These are phyloP conservation scores for Tetrapisispora arboricola DNA, from an alignment of 805 yeast species.

Conservation along the genomic window DNA sequence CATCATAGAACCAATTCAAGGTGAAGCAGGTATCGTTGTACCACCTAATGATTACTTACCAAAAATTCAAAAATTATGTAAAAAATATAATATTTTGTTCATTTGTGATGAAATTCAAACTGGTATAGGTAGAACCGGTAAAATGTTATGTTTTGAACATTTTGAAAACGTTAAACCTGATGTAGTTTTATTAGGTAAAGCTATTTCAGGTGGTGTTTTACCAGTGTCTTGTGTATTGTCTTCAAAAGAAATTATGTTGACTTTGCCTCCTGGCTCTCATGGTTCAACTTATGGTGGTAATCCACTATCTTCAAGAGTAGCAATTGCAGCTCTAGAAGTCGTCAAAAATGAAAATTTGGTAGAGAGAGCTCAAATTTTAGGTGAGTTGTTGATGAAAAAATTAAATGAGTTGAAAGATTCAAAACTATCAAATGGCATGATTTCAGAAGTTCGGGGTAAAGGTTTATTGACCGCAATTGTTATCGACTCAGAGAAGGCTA, in stretches of 20 bases:
- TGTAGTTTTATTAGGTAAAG: slow-evolving; percentile 82
- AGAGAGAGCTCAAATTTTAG: slow-evolving; percentile 64
- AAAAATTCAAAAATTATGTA: slow-evolving; percentile 63
- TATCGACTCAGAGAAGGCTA: slow-evolving; percentile 71
- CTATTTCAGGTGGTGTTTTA: slow-evolving; percentile 87
- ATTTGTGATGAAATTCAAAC: slow-evolving; percentile 97
- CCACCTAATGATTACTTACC: slow-evolving; percentile 77
- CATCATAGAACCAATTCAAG: slow-evolving; percentile 91
- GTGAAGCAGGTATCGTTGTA: slow-evolving; percentile 96
- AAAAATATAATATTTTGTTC: slow-evolving; percentile 72
- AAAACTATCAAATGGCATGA: slow-evolving; percentile 40
- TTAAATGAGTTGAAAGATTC: slow-evolving; percentile 40
- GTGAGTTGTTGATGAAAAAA: slow-evolving; percentile 55
- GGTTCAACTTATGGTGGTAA: slow-evolving; percentile 98
- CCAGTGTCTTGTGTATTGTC: slow-evolving; percentile 90
- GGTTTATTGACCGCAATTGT: slow-evolving; percentile 89
- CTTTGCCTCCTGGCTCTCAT: slow-evolving; percentile 89
- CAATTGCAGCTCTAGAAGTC: slow-evolving; percentile 87
- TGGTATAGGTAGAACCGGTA: slow-evolving; percentile 95
- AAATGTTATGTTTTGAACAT: slow-evolving; percentile 85
- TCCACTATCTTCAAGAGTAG: slow-evolving; percentile 87
- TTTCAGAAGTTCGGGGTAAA: slow-evolving; percentile 62
- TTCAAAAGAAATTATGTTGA: slow-evolving; percentile 80
- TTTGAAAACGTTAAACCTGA: slow-evolving; percentile 74
- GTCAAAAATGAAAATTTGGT: slow-evolving; percentile 79